These are phyloP conservation scores for Mycena sp. DNA, from an alignment of 1,284 basidiomycete genomes.

Conservation along the genomic window DNA sequence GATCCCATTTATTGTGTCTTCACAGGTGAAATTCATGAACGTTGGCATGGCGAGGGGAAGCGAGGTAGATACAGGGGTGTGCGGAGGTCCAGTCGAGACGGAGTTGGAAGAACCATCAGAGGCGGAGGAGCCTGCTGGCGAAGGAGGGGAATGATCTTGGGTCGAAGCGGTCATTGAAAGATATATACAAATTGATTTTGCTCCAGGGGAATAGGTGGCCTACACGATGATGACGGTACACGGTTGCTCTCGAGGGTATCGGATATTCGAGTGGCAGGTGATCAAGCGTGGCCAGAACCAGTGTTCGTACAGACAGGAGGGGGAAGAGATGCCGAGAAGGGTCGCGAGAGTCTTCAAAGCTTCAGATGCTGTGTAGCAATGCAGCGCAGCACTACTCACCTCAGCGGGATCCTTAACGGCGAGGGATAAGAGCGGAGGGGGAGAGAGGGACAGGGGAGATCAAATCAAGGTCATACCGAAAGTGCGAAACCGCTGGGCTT, in stretches of 20 bases:
- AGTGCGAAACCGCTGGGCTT: neutral
- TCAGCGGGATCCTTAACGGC: slow-evolving; percentile 25
- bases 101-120: slow-evolving; percentile 25
- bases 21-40: slow-evolving; percentile 36
- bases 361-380: neutral
- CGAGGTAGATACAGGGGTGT: slow-evolving; percentile 19
- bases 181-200: neutral
- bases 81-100: slow-evolving; percentile 16
- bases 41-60: slow-evolving; percentile 34
- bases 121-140: slow-evolving; percentile 3
- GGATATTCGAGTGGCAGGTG: too few relatives aligned
- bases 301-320: neutral
- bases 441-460: slow-evolving; percentile 4
- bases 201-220: neutral
- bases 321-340: slow-evolving; percentile 20
- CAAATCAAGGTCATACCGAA: slow-evolving; percentile 13
- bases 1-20: slow-evolving; percentile 29
- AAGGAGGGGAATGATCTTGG: slow-evolving; percentile 14
- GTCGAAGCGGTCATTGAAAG: slow-evolving; percentile 10
- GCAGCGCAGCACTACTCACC: neutral
- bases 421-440: slow-evolving; percentile 14
- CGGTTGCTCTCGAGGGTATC: neutral
- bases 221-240: neutral
- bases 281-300: neutral
- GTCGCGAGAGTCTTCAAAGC: slow-evolving; percentile 23